Base-by-base conservation (phyloP, 345 rosid species). In the Rhodamnia argentea region DNA sequence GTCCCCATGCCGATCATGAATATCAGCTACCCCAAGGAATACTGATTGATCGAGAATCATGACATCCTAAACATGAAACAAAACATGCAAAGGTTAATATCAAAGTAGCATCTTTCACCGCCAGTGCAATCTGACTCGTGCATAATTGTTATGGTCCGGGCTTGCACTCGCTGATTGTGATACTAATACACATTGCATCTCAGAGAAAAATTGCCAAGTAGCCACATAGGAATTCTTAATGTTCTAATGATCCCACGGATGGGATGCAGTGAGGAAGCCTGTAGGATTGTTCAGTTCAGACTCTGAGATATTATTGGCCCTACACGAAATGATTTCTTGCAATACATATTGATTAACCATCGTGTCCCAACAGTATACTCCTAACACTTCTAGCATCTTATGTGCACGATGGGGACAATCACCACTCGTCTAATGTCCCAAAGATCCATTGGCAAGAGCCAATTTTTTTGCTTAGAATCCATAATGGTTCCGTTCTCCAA, bases 1-100 rank as follows among this genome's bases (percentile, higher is more conserved):
- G 86, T 96, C 97, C 87, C 98, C 91, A 81, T 97, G 95, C 84
- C 95, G 94, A 89, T 97, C 99, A 82, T 94, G 93, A 52, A 92
- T 59, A 88, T 93, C 94, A 83, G 95, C 94, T 83, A 87, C 87
- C 42, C 97, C 96, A 86, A 91, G 86, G 86, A 93, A 47, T 60
- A 93, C 88, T 24, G 98, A 92, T 84, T 92, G 99, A 87, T 95
- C 95, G 27, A 95, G 93, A 85, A 97, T 89, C 98, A 96, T 94
- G 86, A 95, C 89, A 90, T 97, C 99, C 99, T 97, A 78, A 84
- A 70, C 86, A 88, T 84, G 83, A 84, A 85, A 3, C 55, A 86
- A 75, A 58, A 83, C 37, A 52, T 24, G 32, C 82, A 42, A 57
- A 70, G 81, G 22, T 20, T 83, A 47, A 76, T 76, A 54, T 18